phyloP scores from a whole-genome alignment of 23 red algal genomes.

The Gracilaria gracilis region DNA sequence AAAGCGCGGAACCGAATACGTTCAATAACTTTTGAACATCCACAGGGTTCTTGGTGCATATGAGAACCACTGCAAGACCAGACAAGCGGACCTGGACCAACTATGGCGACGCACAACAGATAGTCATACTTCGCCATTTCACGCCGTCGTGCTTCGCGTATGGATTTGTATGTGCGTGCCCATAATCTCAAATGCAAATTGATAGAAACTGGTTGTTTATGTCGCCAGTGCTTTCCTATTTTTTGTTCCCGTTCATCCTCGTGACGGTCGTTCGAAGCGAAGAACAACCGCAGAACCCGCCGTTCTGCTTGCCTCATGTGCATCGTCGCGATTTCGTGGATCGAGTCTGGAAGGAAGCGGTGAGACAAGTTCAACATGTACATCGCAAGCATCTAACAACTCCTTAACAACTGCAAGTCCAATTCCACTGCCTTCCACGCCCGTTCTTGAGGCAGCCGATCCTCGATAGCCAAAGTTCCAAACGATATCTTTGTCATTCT shows the following conservation, averaged over 20 bases:
- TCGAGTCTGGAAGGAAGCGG: constrained; percentile 41
- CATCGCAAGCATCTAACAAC: constrained; percentile 34
- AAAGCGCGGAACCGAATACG: neutral
- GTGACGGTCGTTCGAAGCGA: constrained; percentile 40
- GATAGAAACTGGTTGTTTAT: neutral
- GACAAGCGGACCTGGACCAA: neutral
- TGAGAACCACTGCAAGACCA: neutral
- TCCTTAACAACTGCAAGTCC: constrained; percentile 41
- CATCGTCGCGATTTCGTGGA: constrained; percentile 9
- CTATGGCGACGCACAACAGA: neutral
- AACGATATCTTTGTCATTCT: constrained; percentile 37
- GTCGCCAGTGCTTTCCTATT: neutral
- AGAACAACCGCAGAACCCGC: constrained; percentile 30
- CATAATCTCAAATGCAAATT: neutral
- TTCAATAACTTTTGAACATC: neutral
- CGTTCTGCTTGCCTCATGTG: neutral
- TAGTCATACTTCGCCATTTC: neutral
- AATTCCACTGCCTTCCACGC: constrained; percentile 41
- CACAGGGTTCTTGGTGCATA: neutral
- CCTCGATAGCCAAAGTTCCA: constrained; percentile 54
- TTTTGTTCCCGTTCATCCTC: neutral
- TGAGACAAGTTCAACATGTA: constrained; percentile 35
- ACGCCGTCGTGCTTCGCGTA: neutral
- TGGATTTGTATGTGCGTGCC: neutral
- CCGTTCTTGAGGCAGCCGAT: constrained; percentile 11